Conservation (phyloP, 495 filamentous ascomycete species). For the Talaromyces ruber region DNA sequence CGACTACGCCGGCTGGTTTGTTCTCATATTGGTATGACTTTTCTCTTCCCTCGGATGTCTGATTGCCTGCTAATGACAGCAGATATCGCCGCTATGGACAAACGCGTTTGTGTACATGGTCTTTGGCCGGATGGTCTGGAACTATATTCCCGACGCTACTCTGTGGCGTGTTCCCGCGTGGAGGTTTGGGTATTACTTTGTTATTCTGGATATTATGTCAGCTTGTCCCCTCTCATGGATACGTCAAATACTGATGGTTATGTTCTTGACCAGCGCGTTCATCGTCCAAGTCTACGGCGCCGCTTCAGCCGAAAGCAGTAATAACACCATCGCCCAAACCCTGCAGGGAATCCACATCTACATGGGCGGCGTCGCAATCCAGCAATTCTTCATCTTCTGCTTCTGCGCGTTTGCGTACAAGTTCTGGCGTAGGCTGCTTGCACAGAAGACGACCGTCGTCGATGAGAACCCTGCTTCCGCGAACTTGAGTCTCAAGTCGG, state of each 20-base stretch:
- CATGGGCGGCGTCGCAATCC: conserved; percentile 44
- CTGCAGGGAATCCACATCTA: conserved; percentile 30
- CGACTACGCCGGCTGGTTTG: conserved; percentile 19
- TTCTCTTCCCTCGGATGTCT: background rate
- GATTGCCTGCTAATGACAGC: background rate
- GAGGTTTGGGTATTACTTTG: conserved; percentile 47
- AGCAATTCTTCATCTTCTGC: conserved; percentile 38
- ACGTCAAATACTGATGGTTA: background rate
- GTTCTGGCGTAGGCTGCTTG: conserved; percentile 15
- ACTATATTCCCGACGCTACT: conserved; percentile 38
- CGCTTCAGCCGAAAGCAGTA: conserved; percentile 1
- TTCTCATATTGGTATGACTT: conserved; percentile 15
- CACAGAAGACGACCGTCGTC: background rate
- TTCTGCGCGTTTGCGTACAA: conserved; percentile 31
- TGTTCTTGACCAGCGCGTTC: conserved; percentile 8
- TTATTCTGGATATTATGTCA: conserved; percentile 47
- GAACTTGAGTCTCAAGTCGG: background rate
- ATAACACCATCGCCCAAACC: conserved; percentile 15
- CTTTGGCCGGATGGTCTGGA: conserved; percentile 52
- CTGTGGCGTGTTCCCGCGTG: conserved; percentile 41
- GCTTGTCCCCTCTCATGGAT: background rate
- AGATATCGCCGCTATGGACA: conserved; percentile 27
- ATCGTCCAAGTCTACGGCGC: conserved; percentile 13
- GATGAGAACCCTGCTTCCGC: background rate
- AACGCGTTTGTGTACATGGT: conserved; percentile 66